Evolutionary conservation across 371 early-diverging fungal species (phyloP).

Genomic region (Rhizopus sp.): DNA sequence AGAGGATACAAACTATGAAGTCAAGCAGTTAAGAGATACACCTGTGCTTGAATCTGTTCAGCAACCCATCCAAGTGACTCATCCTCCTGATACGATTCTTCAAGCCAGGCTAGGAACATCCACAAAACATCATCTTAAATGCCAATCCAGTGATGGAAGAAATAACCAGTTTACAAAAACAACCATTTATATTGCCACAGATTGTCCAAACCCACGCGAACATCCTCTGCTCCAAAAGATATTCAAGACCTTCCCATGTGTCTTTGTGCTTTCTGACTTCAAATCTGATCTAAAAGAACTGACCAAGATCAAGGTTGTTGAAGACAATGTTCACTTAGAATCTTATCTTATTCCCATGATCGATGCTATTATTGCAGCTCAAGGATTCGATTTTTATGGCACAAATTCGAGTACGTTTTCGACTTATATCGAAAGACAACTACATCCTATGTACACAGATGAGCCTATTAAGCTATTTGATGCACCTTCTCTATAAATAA

Average conservation of each 20-base stretch:
- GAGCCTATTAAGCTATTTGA: constrained; percentile 28
- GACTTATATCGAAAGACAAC: constrained; percentile 56
- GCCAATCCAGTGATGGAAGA: constrained; percentile 16
- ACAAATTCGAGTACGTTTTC: constrained; percentile 64
- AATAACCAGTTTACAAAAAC: constrained; percentile 30
- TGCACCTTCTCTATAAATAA: constrained; percentile 1
- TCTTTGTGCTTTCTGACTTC: constrained; percentile 59
- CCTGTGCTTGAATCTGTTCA: background rate
- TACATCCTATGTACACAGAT: constrained; percentile 52
- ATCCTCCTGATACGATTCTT: constrained; percentile 25
- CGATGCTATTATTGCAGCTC: constrained; percentile 65
- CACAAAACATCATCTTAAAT: background rate
- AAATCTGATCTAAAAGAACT: constrained; percentile 45
- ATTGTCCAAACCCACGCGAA: constrained; percentile 54
- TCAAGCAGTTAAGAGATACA: constrained; percentile 21
- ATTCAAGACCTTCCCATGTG: constrained; percentile 62
- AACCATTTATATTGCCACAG: constrained; percentile 63
- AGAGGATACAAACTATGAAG: constrained; percentile 48
- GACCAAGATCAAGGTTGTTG: constrained; percentile 43
- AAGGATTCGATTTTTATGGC: constrained; percentile 58
- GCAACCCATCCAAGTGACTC: constrained; percentile 30
- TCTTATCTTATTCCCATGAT: constrained; percentile 65
- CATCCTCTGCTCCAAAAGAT: constrained; percentile 58
- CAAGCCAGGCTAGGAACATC: constrained; percentile 1
- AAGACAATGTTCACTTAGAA: constrained; percentile 54